Evolutionary conservation across 768 basidiomycete species (phyloP).

Genomic region (Collybia nuda): DNA sequence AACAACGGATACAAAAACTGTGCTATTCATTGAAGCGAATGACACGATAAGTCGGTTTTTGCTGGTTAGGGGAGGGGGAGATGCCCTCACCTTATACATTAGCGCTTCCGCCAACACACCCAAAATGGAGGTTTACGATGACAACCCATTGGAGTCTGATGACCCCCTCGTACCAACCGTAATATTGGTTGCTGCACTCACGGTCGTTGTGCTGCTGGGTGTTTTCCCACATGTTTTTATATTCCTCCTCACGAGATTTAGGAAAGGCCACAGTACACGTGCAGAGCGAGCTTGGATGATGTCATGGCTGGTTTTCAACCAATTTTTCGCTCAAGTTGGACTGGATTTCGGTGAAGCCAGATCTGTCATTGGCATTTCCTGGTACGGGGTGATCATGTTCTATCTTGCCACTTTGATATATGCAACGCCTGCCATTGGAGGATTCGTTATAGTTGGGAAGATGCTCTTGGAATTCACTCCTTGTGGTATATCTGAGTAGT

Average conservation of each 20-base stretch:
- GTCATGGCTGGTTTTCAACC: neutral
- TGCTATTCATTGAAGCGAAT: no score
- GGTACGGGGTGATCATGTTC: neutral
- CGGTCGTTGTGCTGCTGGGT: no score
- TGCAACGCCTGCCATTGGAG: neutral
- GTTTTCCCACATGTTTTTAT: neutral
- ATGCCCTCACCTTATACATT: no score
- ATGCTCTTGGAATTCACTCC: neutral
- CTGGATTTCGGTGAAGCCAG: neutral
- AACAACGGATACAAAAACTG: no score
- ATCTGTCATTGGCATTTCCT: neutral
- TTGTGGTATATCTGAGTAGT: no score
- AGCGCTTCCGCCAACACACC: no score
- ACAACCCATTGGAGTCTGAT: neutral
- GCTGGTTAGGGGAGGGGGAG: no score
- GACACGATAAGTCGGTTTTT: no score
- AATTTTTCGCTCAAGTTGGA: neutral
- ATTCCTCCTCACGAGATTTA: neutral
- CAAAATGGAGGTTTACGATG: neutral
- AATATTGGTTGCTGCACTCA: no score
- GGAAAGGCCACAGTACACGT: neutral
- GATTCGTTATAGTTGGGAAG: conserved; percentile 1
- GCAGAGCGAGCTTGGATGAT: neutral
- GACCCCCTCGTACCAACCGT: neutral
- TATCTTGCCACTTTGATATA: neutral